Conservation (phyloP, 371 early-diverging fungal species). For the Chytridium lagenaria region DNA sequence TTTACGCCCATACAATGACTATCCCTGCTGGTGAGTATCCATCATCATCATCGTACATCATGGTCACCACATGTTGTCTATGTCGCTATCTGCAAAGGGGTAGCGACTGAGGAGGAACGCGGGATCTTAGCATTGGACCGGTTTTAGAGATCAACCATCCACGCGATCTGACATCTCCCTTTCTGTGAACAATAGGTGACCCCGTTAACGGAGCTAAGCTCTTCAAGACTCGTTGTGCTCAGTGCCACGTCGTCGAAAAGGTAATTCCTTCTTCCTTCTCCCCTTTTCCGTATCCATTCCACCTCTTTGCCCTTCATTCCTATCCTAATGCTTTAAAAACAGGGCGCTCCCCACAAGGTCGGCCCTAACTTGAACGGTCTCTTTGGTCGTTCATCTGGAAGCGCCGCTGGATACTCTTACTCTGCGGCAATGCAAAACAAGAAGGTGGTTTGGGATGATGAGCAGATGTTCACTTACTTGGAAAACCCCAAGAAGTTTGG, state of each 20-base stretch:
- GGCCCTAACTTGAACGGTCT: conserved; percentile 96
- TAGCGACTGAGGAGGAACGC: no score
- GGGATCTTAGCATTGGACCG: no score
- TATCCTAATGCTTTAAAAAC: background rate
- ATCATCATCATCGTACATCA: background rate
- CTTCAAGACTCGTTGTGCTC: conserved; percentile 98
- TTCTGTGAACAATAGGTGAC: conserved; percentile 42
- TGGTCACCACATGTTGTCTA: background rate
- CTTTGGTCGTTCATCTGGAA: conserved; percentile 89
- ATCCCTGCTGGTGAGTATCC: conserved; percentile 12
- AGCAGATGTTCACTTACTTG: conserved; percentile 59
- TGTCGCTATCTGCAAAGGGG: no score
- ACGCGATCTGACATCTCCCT: no score
- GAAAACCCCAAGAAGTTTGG: conserved; percentile 98
- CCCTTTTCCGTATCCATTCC: conserved; percentile 5
- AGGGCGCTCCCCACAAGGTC: conserved; percentile 90
- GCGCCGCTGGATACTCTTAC: conserved; percentile 88
- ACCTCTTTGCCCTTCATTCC: background rate
- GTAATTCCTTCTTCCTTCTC: conserved; percentile 48
- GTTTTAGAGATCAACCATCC: no score
- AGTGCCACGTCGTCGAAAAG: conserved; percentile 95
- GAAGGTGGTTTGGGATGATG: conserved; percentile 85
- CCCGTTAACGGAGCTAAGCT: conserved; percentile 88
- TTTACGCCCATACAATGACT: background rate
- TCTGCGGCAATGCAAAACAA: conserved; percentile 92